Conservation (phyloP, 2,329 filamentous ascomycete genomes). For the Fusarium tupiense region DNA sequence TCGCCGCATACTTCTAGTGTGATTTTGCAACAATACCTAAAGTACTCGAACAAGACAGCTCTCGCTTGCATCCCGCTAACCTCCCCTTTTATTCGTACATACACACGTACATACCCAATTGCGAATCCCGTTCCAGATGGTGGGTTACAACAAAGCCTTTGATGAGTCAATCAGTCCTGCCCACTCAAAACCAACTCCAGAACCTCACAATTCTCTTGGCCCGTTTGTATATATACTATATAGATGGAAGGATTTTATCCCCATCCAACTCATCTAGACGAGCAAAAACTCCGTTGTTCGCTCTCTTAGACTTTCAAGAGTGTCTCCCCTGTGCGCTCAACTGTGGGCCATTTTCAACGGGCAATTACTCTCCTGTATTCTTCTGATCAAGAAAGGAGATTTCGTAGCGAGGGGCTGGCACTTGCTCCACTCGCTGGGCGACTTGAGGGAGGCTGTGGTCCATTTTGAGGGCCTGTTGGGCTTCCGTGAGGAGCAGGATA, state of each 20-base stretch:
- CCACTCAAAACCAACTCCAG: neutral
- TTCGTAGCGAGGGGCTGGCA: slow-evolving; percentile 79
- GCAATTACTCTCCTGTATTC: neutral
- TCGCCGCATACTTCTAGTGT: slow-evolving; percentile 11
- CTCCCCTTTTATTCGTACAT: slow-evolving; percentile 4
- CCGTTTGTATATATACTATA: neutral
- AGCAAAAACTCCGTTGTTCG: neutral
- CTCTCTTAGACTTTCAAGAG: neutral
- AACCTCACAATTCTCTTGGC: neutral
- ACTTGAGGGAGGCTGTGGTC: slow-evolving; percentile 44
- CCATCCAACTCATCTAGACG: neutral
- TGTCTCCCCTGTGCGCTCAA: neutral
- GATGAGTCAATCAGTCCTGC: slow-evolving; percentile 5
- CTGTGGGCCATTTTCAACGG: too few relatives aligned
- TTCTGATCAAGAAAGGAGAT: slow-evolving; percentile 69
- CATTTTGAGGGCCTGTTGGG: slow-evolving; percentile 57
- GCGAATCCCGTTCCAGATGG: slow-evolving; percentile 3
- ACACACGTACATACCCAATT: slow-evolving; percentile 18
- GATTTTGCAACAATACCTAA: slow-evolving; percentile 1
- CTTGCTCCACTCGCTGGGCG: slow-evolving; percentile 73
- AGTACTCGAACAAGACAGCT: slow-evolving; percentile 11
- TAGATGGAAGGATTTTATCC: neutral
- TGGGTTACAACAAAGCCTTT: neutral
- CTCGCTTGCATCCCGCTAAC: neutral
- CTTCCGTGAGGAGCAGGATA: slow-evolving; percentile 58